Percentiles rank a stretch among this genome's conserved stretches.
Evolutionary conservation across 257 asterid species (phyloP).

Genomic region (Catharanthus roseus): DNA sequence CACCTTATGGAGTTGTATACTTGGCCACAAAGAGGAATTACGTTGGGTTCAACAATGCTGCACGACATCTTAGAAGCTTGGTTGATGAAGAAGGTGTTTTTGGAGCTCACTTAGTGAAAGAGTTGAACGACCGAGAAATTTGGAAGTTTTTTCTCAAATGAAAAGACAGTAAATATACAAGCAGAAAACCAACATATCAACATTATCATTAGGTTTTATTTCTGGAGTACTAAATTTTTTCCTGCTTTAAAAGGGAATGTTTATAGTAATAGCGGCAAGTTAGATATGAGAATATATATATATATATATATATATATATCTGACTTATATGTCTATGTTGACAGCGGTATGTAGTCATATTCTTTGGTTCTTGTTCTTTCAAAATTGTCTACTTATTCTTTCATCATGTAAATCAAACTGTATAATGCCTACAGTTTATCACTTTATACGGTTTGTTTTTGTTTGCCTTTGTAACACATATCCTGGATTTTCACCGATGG

Average conservation of each 20-base stretch:
- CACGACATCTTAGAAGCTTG: constrained; percentile 28
- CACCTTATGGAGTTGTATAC: constrained; percentile 37
- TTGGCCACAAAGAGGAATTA: constrained; percentile 31
- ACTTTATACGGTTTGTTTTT: neutral
- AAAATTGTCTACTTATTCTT: neutral
- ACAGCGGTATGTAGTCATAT: neutral
- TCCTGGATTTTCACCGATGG: neutral
- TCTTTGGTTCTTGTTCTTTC: neutral
- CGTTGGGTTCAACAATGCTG: constrained; percentile 31
- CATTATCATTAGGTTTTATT: neutral
- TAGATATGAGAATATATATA: constrained; percentile 3
- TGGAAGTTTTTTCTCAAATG: constrained; percentile 35
- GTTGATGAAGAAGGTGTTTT: constrained; percentile 35
- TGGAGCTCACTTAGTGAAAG: constrained; percentile 36
- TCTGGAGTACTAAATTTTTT: neutral
- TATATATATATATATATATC: too few species aligned
- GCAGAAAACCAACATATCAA: neutral
- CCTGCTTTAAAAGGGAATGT: neutral
- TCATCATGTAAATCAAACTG: constrained; percentile 1
- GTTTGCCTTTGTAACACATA: neutral
- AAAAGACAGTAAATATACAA: neutral
- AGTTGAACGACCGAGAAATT: constrained; percentile 31
- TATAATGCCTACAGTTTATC: neutral
- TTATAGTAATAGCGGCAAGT: neutral
- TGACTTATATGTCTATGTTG: neutral